Evolutionary conservation across 2,329 filamentous ascomycete genomes (phyloP), one percentile per base, ranked within the genome.

Genomic region (Neofusicoccum sp.): DNA sequence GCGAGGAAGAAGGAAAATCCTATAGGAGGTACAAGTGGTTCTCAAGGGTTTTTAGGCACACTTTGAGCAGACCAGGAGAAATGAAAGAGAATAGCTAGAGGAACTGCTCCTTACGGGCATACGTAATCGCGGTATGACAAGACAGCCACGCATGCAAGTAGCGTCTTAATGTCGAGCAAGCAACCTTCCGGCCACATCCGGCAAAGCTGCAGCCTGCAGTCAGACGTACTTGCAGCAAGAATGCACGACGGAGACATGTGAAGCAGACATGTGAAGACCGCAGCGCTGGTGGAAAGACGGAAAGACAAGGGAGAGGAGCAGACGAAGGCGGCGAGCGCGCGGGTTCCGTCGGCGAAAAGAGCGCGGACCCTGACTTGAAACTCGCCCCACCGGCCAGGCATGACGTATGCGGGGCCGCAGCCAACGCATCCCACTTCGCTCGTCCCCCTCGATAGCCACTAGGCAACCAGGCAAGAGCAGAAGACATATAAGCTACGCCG

Each of bases 341-440:
- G 52, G 52, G 52, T 56, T 56, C 37, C 52, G 52, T 56, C 52
- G 52, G 52, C 37, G 52, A 28, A 41, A 12, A n/a, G 49, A 52
- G 28, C 22, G 22, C 22, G 49, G 33, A 37, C n/a, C 49, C 49
- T 36, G 49, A 52, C 48, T 14, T 52, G 28, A 34, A 45, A 36
- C 9, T 39, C 41, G 54, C 54, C 54, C 54, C 54, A 58, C 52
- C 12, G 28, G 34, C 2, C 7, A n/a, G 28, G 28, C 22, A 58
- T 58, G 54, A 58, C 54, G 54, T 58, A 58, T 45, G 54, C 54
- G 41, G 54, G 54, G 39, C 54, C 33, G 4, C 31, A 37, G 54
- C 54, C 54, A 58, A 36, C 54, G 41, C 54, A 58, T 45, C 33
- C 11, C 33, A 6, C n/a, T 41, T 31, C 31, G 39, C 28, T 31